A percentile compares a stretch with the other conserved stretches of the same genome.
phyloP scores from a whole-genome alignment of 75 land plant genomes.

The Chamaecyparis obtusa region DNA sequence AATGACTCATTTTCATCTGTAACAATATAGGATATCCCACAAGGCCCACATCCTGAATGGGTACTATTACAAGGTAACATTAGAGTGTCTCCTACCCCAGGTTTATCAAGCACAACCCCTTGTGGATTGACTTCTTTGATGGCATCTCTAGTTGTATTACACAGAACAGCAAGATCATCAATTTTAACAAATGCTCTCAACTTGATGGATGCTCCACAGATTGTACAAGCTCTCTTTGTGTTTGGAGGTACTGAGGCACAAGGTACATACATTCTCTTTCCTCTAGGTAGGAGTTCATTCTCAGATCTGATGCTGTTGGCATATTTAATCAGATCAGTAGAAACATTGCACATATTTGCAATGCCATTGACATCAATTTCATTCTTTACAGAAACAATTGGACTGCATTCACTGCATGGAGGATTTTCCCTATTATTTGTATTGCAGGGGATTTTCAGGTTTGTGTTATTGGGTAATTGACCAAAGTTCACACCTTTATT shows the following conservation, averaged over 20 bases:
- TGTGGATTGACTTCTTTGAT: neutral
- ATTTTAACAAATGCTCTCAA: neutral
- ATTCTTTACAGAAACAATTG: neutral
- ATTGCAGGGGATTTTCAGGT: neutral
- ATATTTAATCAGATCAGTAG: neutral
- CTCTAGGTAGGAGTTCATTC: neutral
- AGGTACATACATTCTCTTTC: neutral
- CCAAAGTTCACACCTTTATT: neutral
- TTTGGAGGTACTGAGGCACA: neutral
- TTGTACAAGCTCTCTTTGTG: neutral
- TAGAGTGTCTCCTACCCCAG: neutral
- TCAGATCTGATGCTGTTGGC: neutral
- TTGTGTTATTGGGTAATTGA: neutral
- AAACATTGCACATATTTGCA: neutral
- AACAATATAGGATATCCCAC: neutral
- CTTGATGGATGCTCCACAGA: neutral
- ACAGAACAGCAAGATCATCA: neutral
- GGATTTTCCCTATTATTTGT: neutral
- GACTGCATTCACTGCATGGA: neutral
- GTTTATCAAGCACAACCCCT: neutral
- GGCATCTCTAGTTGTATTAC: neutral
- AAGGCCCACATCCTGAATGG: neutral
- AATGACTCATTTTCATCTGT: neutral
- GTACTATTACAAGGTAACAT: too few species aligned
- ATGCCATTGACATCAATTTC: neutral